These are phyloP conservation scores for Lenwebbia sp. DNA, from an alignment of 345 rosid species.

Conservation along the genomic window DNA sequence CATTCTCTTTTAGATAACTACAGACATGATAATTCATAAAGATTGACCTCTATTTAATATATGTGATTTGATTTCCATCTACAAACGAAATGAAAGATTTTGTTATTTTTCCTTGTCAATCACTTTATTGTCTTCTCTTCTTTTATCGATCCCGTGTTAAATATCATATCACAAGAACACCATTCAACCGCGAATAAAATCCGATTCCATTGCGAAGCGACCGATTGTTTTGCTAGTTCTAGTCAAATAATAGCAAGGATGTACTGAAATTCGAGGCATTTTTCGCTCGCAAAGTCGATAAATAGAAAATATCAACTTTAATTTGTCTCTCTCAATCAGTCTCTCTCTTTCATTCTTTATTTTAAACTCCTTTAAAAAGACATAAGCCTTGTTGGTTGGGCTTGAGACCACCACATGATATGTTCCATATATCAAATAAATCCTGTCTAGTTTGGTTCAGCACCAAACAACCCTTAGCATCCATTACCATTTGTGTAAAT, in stretches of 20 bases:
- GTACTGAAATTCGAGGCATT: not conserved
- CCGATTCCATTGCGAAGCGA: not conserved
- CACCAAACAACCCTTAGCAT: not conserved
- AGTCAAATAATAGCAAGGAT: not conserved
- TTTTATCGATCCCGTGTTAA: not conserved
- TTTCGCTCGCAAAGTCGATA: not conserved
- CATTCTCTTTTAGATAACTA: not conserved
- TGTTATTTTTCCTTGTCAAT: not conserved
- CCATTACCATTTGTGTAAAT: not conserved
- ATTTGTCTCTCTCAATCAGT: not conserved
- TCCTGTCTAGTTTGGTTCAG: not conserved
- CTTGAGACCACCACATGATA: not conserved
- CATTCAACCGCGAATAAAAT: not conserved
- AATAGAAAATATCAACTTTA: not conserved
- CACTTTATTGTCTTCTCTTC: not conserved
- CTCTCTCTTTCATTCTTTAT: not conserved
- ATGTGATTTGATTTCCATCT: not conserved
- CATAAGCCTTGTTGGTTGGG: not conserved
- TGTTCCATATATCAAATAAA: not conserved
- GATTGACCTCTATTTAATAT: not conserved
- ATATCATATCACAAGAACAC: not conserved
- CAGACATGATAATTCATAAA: not conserved
- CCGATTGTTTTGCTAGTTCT: not conserved
- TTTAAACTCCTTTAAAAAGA: not conserved
- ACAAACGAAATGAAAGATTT: not conserved